Evolutionary conservation across 179 eudicot species (phyloP).

Genomic region (Amaranthus tricolor): DNA sequence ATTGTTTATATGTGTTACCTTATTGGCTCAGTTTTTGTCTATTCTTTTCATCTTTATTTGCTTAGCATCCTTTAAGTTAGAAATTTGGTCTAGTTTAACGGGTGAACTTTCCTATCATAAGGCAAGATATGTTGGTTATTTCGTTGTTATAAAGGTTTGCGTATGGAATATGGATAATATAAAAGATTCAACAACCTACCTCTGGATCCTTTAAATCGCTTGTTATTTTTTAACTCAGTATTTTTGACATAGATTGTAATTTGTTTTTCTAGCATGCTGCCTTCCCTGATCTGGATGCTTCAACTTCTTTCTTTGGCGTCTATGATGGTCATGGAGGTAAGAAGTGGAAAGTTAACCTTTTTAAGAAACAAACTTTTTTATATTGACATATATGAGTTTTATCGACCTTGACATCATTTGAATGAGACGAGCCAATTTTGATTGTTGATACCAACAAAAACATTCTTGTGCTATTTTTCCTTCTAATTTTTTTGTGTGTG

Average conservation of each 20-base stretch:
- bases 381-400: neutral
- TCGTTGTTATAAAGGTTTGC: conserved; percentile 4
- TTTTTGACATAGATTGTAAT: conserved; percentile 14
- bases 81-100: neutral
- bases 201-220: conserved; percentile 6
- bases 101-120: neutral
- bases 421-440: no score
- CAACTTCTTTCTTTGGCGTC: conserved; percentile 94
- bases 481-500: neutral
- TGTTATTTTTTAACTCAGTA: conserved; percentile 7
- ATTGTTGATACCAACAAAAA: neutral
- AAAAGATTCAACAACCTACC: neutral
- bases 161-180: neutral
- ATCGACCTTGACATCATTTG: conserved; percentile 5
- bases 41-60: no score
- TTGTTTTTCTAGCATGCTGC: conserved; percentile 78
- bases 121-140: neutral
- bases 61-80: no score
- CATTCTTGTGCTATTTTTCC: neutral
- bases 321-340: conserved; percentile 99
- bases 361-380: conserved; percentile 8
- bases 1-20: no score
- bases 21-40: no score
- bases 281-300: conserved; percentile 70
- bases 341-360: conserved; percentile 16